Evolutionary conservation across 495 filamentous ascomycete species (phyloP).

Genomic region (Immersiella caudata): DNA sequence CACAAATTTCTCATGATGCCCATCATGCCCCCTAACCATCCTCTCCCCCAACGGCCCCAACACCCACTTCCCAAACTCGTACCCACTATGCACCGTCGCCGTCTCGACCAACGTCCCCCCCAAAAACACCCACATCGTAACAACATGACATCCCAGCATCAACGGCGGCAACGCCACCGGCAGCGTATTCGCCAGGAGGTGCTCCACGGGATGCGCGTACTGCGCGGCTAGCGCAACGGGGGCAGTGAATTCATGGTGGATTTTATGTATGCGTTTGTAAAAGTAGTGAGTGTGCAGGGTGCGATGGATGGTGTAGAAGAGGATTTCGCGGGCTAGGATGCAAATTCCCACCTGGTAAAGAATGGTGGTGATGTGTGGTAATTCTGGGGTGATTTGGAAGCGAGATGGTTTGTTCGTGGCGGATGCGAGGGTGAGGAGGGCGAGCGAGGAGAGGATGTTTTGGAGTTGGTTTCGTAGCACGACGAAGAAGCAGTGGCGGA

Average conservation of each 20-base stretch:
- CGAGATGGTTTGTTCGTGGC: conserved; percentile 32
- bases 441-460: conserved; percentile 42
- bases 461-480: conserved; percentile 54
- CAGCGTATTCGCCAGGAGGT: conserved; percentile 57
- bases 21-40: conserved; percentile 55
- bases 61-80: conserved; percentile 45
- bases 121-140: conserved; percentile 57
- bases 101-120: conserved; percentile 53
- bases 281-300: conserved; percentile 54
- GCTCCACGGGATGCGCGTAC: conserved; percentile 62
- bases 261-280: conserved; percentile 58
- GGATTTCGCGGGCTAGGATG: conserved; percentile 51
- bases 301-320: conserved; percentile 62
- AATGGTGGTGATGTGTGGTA: conserved; percentile 44
- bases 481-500: conserved; percentile 48
- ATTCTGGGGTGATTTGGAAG: conserved; percentile 38
- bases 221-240: conserved; percentile 62
- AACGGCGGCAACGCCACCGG: conserved; percentile 57
- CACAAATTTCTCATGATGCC: conserved; percentile 52
- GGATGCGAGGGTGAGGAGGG: conserved; percentile 30
- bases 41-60: conserved; percentile 20
- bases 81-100: conserved; percentile 57
- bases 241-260: conserved; percentile 61
- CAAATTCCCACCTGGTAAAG: conserved; percentile 49
- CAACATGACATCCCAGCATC: conserved; percentile 48